Evolutionary conservation across 2,329 filamentous ascomycete species (phyloP).

Genomic region (Colletotrichum sp.): DNA sequence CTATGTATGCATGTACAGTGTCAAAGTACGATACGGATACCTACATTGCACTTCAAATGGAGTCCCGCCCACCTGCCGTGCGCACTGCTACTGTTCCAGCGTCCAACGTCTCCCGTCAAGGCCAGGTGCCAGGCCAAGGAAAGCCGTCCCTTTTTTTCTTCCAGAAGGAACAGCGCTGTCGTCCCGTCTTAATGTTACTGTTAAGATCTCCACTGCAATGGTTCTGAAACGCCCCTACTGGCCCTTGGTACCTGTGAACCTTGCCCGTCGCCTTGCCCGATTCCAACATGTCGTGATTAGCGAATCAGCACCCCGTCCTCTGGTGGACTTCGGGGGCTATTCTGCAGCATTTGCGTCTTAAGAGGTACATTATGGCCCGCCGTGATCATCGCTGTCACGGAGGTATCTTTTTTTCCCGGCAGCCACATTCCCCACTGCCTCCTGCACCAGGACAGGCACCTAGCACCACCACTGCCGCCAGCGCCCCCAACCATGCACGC

Average conservation of each 20-base stretch:
- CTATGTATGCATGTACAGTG: not conserved
- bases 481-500: not conserved
- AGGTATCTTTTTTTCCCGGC: not conserved
- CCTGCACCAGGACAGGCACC: not conserved
- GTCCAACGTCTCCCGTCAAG: not conserved
- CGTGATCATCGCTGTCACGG: not conserved
- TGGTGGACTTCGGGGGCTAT: not conserved
- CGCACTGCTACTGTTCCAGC: not conserved
- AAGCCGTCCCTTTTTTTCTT: not conserved
- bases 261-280: constrained; percentile 7
- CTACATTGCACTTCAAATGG: not conserved
- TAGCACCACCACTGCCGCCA: not conserved
- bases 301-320: constrained; percentile 7
- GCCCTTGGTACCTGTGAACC: constrained; percentile 6
- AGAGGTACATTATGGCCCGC: not conserved
- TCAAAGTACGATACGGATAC: not conserved
- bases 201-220: constrained; percentile 15
- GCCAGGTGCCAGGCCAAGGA: not conserved
- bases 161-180: not conserved
- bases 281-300: not conserved
- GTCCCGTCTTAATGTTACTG: not conserved
- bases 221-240: constrained; percentile 15
- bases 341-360: not conserved
- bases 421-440: not conserved
- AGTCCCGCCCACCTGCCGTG: not conserved